These are phyloP conservation scores for Saturnispora mendoncae DNA, from an alignment of 805 yeast genomes.

Conservation along the genomic window DNA sequence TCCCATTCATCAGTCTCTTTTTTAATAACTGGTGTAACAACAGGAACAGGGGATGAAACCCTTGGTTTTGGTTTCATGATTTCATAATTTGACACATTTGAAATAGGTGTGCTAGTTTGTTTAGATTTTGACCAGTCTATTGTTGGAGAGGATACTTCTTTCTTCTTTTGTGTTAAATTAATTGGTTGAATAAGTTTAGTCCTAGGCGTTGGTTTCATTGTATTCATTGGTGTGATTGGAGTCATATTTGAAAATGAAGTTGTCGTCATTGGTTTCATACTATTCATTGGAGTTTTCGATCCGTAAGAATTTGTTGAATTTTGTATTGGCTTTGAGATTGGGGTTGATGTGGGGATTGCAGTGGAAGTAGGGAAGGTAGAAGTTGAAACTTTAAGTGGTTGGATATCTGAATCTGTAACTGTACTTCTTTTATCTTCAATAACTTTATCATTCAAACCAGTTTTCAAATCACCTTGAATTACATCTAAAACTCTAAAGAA, in stretches of 20 bases:
- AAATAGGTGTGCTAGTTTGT: neutral
- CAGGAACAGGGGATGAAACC: neutral
- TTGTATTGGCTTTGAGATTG: too few species aligned
- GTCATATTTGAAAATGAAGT: neutral
- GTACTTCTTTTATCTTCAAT: neutral
- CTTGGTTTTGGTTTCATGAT: slow-evolving; percentile 6
- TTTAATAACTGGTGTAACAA: slow-evolving; percentile 4
- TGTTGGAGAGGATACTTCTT: neutral
- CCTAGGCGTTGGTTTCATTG: neutral
- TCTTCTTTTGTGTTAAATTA: neutral
- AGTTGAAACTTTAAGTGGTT: too few species aligned
- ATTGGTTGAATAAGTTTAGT: neutral
- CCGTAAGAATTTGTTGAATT: too few species aligned
- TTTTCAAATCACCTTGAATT: slow-evolving; percentile 14
- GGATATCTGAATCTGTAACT: neutral
- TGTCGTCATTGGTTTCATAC: neutral
- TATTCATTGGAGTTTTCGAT: neutral
- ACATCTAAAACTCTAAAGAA: slow-evolving; percentile 13
- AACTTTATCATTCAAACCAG: slow-evolving; percentile 6
- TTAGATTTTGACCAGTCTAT: neutral
- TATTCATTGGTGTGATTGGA: neutral
- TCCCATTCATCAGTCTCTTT: slow-evolving; percentile 16
- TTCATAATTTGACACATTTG: neutral
- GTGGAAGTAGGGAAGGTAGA: too few species aligned
- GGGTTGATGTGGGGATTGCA: too few species aligned